Conservation (phyloP, 495 filamentous ascomycete genomes). For the Neurospora tetrasperma region DNA sequence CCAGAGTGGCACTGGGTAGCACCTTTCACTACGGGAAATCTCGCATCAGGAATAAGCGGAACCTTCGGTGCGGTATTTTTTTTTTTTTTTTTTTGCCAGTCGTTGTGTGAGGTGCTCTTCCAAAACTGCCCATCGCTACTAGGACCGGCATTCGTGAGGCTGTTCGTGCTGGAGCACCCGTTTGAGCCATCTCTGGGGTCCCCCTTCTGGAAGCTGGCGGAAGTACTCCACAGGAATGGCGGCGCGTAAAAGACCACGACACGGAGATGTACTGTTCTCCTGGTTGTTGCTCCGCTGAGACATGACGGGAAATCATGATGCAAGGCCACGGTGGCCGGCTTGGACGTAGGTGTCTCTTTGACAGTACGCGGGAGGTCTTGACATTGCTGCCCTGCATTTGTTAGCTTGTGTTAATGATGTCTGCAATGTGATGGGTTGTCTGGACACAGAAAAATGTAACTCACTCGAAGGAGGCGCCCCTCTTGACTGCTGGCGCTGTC, state of each 20-base stretch:
- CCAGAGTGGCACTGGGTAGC: too few relatives aligned
- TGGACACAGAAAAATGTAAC: not conserved
- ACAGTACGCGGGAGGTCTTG: not conserved
- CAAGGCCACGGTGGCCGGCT: conserved; percentile 9
- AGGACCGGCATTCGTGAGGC: not conserved
- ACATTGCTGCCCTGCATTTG: not conserved
- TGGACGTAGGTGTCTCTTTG: too few relatives aligned
- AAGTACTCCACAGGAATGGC: not conserved
- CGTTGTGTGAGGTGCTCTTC: conserved; percentile 34
- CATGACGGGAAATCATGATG: conserved; percentile 33
- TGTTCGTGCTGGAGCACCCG: not conserved
- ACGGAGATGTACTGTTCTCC: conserved; percentile 8
- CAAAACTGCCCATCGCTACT: conserved; percentile 5
- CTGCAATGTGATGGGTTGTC: not conserved
- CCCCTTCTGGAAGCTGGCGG: not conserved
- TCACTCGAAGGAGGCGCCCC: not conserved
- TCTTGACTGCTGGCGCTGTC: not conserved
- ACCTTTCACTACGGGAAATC: too few relatives aligned
- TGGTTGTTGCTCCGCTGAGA: conserved; percentile 30
- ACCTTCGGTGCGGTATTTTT: conserved; percentile 66
- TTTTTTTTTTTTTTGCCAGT: conserved; percentile 61
- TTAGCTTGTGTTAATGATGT: not conserved
- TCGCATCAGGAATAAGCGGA: conserved; percentile 47
- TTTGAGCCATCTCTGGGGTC: too few relatives aligned
- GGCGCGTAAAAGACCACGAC: not conserved